Evolutionary conservation across 1,139 yeast genomes (phyloP).

Genomic region (Debaryomyces sp.): DNA sequence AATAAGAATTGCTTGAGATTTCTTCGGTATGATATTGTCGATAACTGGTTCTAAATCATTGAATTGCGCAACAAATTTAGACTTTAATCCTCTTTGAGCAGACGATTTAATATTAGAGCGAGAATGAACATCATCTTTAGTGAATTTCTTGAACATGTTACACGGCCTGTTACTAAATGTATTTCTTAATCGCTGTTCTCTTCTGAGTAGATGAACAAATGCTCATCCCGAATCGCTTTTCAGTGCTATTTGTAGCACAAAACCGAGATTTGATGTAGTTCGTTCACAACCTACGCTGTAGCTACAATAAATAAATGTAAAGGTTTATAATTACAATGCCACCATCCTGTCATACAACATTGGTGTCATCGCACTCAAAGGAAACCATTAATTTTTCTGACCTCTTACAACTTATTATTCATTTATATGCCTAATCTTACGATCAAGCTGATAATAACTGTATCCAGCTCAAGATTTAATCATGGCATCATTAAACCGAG

Average conservation of each 20-base stretch:
- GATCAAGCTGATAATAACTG: conserved; percentile 36
- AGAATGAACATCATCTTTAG: conserved; percentile 85
- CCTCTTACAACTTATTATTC: conserved; percentile 49
- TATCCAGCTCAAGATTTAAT: conserved; percentile 63
- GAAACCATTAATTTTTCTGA: conserved; percentile 55
- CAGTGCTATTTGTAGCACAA: neutral
- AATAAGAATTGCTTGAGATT: conserved; percentile 77
- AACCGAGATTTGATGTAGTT: neutral
- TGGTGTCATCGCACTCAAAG: conserved; percentile 81
- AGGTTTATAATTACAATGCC: conserved; percentile 73
- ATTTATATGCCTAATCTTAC: neutral
- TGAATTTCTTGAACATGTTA: conserved; percentile 66
- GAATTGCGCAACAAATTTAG: conserved; percentile 71
- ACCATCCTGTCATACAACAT: conserved; percentile 53
- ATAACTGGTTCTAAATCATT: conserved; percentile 72
- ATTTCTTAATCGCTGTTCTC: neutral
- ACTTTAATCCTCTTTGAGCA: conserved; percentile 80
- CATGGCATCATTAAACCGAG: conserved; percentile 49
- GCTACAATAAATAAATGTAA: conserved; percentile 39
- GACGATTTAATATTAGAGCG: conserved; percentile 92
- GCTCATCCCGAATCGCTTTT: conserved; percentile 6
- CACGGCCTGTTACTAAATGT: neutral
- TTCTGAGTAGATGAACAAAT: neutral
- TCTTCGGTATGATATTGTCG: conserved; percentile 87
- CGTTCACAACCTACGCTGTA: neutral